Evolutionary conservation across 495 filamentous ascomycete genomes (phyloP), one percentile per base, ranked within the genome.

Genomic region (Monascus purpureus): DNA sequence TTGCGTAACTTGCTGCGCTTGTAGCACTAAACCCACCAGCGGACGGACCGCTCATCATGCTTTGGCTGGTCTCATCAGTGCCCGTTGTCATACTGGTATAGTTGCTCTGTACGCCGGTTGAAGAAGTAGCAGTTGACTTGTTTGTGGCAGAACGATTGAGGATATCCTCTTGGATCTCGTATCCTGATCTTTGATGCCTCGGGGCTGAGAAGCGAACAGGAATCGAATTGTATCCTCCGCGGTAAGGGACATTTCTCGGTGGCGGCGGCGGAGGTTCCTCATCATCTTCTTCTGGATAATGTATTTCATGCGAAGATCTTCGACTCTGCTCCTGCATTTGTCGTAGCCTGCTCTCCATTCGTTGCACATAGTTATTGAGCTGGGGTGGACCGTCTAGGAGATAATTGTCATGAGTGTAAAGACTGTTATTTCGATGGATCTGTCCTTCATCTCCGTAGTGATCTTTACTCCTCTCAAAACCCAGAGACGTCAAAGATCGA

Each of bases 21-120:
- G 92, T 96, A 24, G 88, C 82, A 50, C 86, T 94, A 50, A 95
- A 81, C 1, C 71, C 87, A 11, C 85, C 79, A 1, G 92, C 92
- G 27, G 88, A 95, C 18, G 69, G 61, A 6, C 86, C 90, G 52
- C 85, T 94, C 90, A 96, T 94, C 22, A 96, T 42, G 48, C 83
- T 94, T 36, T 75, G 70, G 45, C 78, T 75, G 6, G 88, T 95
- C 40, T 68, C 69, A 32, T 78, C 72, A 0, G 85, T 90, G 43
- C 71, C 79, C 6, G 61, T 69, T 27, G 78, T 88, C 38, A 62
- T 61, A 45, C 75, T 77, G 5, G 82, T 88, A n/a, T 68, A 67
- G 28, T 67, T 75, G 40, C 80, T 86, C 37, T 75, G 69, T 17
- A 70, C 66, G 9, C 75, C 75, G 29, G 70, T 76, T 1, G 82